Percentiles rank a stretch among this genome's conserved stretches.
phyloP scores from a whole-genome alignment of 2,329 filamentous ascomycete species.

The Xylariaceae sp. region DNA sequence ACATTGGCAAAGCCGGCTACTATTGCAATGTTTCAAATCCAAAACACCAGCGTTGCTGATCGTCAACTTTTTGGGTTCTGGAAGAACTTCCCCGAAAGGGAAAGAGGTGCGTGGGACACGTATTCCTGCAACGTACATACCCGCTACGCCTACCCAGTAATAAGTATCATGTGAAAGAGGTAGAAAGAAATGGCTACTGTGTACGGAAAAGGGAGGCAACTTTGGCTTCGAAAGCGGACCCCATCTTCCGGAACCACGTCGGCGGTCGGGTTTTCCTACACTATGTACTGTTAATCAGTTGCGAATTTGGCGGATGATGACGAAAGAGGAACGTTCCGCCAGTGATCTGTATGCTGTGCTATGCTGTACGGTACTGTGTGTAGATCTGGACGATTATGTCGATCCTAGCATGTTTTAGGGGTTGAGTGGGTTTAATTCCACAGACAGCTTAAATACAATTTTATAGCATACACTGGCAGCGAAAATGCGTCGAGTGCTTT shows the following conservation, averaged over 20 bases:
- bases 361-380: neutral
- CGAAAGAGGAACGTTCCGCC: slow-evolving; percentile 2
- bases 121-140: slow-evolving; percentile 19
- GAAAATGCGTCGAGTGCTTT: neutral
- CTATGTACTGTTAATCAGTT: no score
- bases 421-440: no score
- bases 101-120: slow-evolving; percentile 18
- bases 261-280: no score
- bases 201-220: neutral
- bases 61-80: neutral
- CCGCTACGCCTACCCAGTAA: neutral
- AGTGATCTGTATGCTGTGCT: neutral
- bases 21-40: slow-evolving; percentile 29
- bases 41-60: slow-evolving; percentile 24
- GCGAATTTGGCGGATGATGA: slow-evolving; percentile 1
- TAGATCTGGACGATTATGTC: neutral
- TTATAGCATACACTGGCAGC: no score
- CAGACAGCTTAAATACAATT: no score
- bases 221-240: slow-evolving; percentile 10
- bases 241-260: slow-evolving; percentile 21
- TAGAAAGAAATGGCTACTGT: neutral
- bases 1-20: no score
- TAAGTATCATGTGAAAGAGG: neutral
- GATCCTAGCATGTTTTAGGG: neutral
- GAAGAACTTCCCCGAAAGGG: slow-evolving; percentile 15